These are phyloP conservation scores for Vigna nakashimae DNA, from an alignment of 306 rosid species.

Conservation along the genomic window DNA sequence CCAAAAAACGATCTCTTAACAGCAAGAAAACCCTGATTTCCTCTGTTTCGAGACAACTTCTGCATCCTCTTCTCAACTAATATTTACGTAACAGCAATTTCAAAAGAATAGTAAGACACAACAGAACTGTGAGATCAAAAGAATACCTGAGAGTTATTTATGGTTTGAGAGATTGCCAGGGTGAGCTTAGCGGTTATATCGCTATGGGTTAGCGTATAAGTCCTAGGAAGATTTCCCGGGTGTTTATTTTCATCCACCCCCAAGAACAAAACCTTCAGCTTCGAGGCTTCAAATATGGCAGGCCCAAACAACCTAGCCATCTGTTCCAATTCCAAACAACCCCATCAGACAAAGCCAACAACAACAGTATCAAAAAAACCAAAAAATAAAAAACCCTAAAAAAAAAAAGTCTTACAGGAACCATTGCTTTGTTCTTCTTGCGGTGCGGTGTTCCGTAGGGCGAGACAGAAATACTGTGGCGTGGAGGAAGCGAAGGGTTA, in stretches of 20 bases:
- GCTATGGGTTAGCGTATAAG: constrained; percentile 88
- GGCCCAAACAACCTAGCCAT: constrained; percentile 92
- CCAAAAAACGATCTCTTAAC: background rate
- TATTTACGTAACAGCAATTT: background rate
- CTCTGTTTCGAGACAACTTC: constrained; percentile 12
- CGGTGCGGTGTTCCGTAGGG: constrained; percentile 44
- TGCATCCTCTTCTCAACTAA: background rate
- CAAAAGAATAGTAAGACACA: background rate
- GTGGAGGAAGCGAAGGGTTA: constrained; percentile 50
- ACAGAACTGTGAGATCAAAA: background rate
- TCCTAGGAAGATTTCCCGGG: constrained; percentile 84
- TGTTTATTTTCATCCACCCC: constrained; percentile 89
- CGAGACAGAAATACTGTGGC: constrained; percentile 32
- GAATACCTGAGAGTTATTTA: constrained; percentile 84
- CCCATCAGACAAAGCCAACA: constrained; percentile 26
- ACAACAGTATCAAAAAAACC: background rate
- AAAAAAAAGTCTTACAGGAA: constrained; percentile 56
- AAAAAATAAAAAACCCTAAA: too few relatives aligned
- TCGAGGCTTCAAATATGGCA: constrained; percentile 90
- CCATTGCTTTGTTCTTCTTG: constrained; percentile 59
- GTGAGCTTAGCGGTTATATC: constrained; percentile 88
- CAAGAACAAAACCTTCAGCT: constrained; percentile 82
- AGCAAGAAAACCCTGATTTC: constrained; percentile 19
- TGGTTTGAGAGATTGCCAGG: constrained; percentile 85
- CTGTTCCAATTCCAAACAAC: constrained; percentile 52